Percentiles rank a stretch among this genome's conserved stretches.
These are phyloP conservation scores for Mycena albidolilacea DNA, from an alignment of 768 basidiomycete genomes.

Conservation along the genomic window DNA sequence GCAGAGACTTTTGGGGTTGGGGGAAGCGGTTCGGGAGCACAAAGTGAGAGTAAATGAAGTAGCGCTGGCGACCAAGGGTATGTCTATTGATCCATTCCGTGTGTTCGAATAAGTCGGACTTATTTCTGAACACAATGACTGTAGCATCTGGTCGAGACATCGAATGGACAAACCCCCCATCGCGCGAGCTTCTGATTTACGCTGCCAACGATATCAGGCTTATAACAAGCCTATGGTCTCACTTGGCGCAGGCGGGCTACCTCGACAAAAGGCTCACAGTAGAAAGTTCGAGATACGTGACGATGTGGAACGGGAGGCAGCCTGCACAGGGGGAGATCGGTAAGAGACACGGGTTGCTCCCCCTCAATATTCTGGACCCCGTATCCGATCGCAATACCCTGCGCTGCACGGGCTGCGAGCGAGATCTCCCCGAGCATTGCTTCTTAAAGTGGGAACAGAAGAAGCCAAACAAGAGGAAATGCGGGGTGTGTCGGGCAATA, in stretches of 20 bases:
- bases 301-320: conserved; percentile 19
- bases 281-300: conserved; percentile 19
- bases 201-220: conserved; percentile 25
- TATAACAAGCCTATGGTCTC: neutral
- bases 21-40: conserved; percentile 13
- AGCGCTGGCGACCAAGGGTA: conserved; percentile 11
- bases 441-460: conserved; percentile 7
- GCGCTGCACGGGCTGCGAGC: conserved; percentile 18
- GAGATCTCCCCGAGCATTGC: neutral
- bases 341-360: conserved; percentile 16
- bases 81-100: conserved; percentile 1
- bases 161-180: neutral
- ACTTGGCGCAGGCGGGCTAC: conserved; percentile 10
- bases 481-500: conserved; percentile 27
- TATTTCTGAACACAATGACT: neutral
- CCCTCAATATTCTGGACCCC: conserved; percentile 14
- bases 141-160: neutral
- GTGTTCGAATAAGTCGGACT: neutral
- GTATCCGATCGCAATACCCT: neutral
- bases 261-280: conserved; percentile 5
- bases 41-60: neutral
- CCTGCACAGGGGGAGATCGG: neutral
- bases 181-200: conserved; percentile 3
- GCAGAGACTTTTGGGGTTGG: conserved; percentile 23
- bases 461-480: conserved; percentile 5